These are phyloP conservation scores for Bisporella sp. DNA, from an alignment of 2,329 filamentous ascomycete genomes.

Conservation along the genomic window DNA sequence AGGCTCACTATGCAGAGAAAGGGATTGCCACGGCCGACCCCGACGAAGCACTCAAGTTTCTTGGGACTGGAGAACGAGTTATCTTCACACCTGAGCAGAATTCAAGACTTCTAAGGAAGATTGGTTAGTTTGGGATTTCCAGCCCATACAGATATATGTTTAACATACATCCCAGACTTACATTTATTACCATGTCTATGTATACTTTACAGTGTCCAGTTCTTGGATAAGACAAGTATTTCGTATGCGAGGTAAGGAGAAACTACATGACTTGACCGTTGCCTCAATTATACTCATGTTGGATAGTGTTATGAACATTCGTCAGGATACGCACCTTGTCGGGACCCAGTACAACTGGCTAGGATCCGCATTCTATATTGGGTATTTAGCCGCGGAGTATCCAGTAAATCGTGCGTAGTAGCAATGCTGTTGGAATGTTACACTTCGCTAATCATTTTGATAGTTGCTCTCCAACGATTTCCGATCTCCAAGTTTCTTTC, in stretches of 20 bases:
- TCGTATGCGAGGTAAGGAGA: slow-evolving; percentile 50
- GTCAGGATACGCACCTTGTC: slow-evolving; percentile 25
- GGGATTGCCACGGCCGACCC: no score
- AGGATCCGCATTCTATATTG: slow-evolving; percentile 39
- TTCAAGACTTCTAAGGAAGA: slow-evolving; percentile 33
- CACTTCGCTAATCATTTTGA: no score
- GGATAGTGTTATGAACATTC: slow-evolving; percentile 39
- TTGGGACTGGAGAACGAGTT: slow-evolving; percentile 25
- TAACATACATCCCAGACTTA: no score
- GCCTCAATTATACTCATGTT: slow-evolving; percentile 36
- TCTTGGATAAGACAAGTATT: slow-evolving; percentile 32
- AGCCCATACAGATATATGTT: no score
- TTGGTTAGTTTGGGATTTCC: slow-evolving; percentile 37
- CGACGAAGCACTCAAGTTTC: no score
- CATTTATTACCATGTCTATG: no score
- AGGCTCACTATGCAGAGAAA: no score
- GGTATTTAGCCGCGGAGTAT: slow-evolving; percentile 26
- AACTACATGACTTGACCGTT: slow-evolving; percentile 42
- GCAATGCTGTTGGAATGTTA: no score
- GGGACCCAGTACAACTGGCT: slow-evolving; percentile 39
- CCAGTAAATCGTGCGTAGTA: slow-evolving; percentile 19
- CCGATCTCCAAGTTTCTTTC: slow-evolving; percentile 59
- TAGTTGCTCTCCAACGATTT: slow-evolving; percentile 37
- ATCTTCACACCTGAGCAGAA: slow-evolving; percentile 34
- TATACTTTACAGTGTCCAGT: no score